These are phyloP conservation scores for Lentinula aciculospora DNA, from an alignment of 768 basidiomycete species.

Conservation along the genomic window DNA sequence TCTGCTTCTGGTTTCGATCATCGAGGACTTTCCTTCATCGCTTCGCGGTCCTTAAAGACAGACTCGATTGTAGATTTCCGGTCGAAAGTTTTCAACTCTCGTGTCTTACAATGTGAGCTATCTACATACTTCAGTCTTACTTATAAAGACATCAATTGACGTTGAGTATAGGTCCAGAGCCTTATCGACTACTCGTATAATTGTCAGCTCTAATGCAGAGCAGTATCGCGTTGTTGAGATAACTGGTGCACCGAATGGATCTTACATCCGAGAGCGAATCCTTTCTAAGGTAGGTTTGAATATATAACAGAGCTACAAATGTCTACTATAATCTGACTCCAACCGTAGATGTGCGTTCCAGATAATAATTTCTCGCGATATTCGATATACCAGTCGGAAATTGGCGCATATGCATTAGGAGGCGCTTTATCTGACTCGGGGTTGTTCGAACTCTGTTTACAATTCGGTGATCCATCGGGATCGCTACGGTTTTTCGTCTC, in stretches of 20 bases:
- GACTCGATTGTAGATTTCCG: neutral
- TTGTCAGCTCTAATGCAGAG: constrained; percentile 45
- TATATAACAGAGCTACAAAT: neutral
- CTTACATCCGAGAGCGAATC: constrained; percentile 39
- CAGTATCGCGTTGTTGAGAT: constrained; percentile 45
- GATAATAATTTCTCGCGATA: constrained; percentile 32
- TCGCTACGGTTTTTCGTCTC: constrained; percentile 49
- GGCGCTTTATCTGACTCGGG: constrained; percentile 32
- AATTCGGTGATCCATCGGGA: constrained; percentile 40
- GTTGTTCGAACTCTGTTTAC: constrained; percentile 35
- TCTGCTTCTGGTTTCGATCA: constrained; percentile 3
- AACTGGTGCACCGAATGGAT: constrained; percentile 38
- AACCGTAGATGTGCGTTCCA: constrained; percentile 34
- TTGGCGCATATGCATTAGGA: constrained; percentile 37
- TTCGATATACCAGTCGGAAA: constrained; percentile 43
- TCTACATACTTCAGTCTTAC: neutral
- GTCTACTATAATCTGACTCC: neutral
- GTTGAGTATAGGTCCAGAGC: neutral
- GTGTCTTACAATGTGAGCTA: neutral
- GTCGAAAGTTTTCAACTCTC: neutral
- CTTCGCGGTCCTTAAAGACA: constrained; percentile 1
- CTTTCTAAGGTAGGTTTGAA: constrained; percentile 31
- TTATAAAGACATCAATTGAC: no score
- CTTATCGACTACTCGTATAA: constrained; percentile 31
- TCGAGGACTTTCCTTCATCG: constrained; percentile 4